Percentiles rank a stretch among this genome's conserved stretches.
Evolutionary conservation across 2,329 filamentous ascomycete species (phyloP).

Genomic region (Neopestalotiopsis rosae): DNA sequence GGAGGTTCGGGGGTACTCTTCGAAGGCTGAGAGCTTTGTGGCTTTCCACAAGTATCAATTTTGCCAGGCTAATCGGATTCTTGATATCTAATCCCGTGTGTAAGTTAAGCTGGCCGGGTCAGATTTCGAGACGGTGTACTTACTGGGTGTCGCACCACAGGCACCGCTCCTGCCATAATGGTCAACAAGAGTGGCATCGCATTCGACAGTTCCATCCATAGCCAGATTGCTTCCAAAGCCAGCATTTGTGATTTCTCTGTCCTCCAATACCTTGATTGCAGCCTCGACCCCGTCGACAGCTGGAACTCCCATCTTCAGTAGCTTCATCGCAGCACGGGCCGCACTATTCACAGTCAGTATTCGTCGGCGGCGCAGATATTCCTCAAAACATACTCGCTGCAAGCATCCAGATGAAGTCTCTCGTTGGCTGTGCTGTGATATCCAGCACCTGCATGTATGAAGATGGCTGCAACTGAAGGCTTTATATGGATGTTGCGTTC

Average conservation of each 20-base stretch:
- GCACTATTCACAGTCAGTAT: constrained; percentile 61
- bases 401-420: constrained; percentile 80
- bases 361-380: not conserved
- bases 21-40: constrained; percentile 79
- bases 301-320: constrained; percentile 78
- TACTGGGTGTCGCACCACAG: constrained; percentile 88
- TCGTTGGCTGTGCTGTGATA: constrained; percentile 93
- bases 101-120: not conserved
- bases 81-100: constrained; percentile 70
- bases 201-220: constrained; percentile 89
- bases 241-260: constrained; percentile 94
- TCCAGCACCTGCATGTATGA: constrained; percentile 93
- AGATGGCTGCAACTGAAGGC: constrained; percentile 68
- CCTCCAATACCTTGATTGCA: constrained; percentile 85
- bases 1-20: constrained; percentile 89
- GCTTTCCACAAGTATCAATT: constrained; percentile 79
- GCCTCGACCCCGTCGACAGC: constrained; percentile 90
- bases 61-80: constrained; percentile 89
- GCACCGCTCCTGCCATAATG: constrained; percentile 90
- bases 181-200: constrained; percentile 92
- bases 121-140: constrained; percentile 43
- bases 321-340: constrained; percentile 80
- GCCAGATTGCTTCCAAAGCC: constrained; percentile 95
- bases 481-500: constrained; percentile 45
- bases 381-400: constrained; percentile 73